Evolutionary conservation across 2,329 filamentous ascomycete species (phyloP).

Genomic region (Phialophora verrucosa): DNA sequence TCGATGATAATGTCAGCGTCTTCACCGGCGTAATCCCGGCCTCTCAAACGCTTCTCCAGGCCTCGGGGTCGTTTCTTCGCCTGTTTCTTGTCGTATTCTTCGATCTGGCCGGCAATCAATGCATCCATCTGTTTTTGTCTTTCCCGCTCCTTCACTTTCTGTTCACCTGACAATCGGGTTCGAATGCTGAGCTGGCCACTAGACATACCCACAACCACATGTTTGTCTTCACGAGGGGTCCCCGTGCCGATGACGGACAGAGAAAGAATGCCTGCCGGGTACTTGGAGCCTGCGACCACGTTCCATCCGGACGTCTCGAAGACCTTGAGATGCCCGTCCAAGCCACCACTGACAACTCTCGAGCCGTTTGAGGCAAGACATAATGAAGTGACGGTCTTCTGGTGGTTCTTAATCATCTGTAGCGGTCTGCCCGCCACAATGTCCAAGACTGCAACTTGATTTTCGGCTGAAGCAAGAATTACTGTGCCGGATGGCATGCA

Average conservation of each 20-base stretch:
- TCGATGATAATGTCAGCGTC: constrained; percentile 88
- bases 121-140: constrained; percentile 85
- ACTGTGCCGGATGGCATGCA: constrained; percentile 86
- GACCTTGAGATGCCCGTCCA: constrained; percentile 96
- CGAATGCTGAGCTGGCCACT: constrained; percentile 89
- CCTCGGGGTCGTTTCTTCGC: constrained; percentile 65
- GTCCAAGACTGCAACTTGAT: constrained; percentile 87
- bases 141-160: constrained; percentile 76
- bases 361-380: constrained; percentile 79
- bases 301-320: constrained; percentile 96
- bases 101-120: constrained; percentile 76
- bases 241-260: constrained; percentile 75
- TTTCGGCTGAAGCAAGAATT: constrained; percentile 81
- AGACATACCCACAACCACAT: constrained; percentile 93
- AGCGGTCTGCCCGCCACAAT: constrained; percentile 88
- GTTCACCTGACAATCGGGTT: constrained; percentile 82
- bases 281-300: constrained; percentile 92
- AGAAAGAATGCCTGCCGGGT: constrained; percentile 86
- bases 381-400: constrained; percentile 94
- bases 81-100: constrained; percentile 74
- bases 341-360: constrained; percentile 81
- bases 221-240: constrained; percentile 78
- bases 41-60: constrained; percentile 67
- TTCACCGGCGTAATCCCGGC: constrained; percentile 81
- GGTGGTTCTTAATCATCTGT: constrained; percentile 87